Conservation (phyloP, 768 basidiomycete genomes). For the Phylloporus arenicola region DNA sequence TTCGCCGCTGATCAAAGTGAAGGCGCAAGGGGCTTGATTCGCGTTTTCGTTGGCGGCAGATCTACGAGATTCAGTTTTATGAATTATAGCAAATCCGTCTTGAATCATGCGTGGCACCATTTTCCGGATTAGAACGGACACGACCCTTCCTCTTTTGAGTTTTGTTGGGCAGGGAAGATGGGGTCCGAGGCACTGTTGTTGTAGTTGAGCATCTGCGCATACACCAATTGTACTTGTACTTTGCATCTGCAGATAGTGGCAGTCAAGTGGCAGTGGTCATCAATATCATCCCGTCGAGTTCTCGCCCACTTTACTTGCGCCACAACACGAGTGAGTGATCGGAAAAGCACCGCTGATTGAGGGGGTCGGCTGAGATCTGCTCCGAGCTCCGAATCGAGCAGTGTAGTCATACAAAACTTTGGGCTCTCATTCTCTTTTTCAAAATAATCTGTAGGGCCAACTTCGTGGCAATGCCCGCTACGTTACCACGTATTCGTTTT, state of each 20-base stretch:
- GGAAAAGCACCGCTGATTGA: background rate
- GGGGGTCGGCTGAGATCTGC: background rate
- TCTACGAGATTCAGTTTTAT: background rate
- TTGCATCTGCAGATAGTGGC: background rate
- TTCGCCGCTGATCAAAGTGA: conserved; percentile 44
- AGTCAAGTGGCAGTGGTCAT: background rate
- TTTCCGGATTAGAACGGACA: background rate
- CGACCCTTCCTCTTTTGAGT: background rate
- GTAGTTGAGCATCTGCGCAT: background rate
- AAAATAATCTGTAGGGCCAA: too few species aligned
- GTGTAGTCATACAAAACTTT: too few species aligned
- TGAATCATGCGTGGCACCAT: background rate
- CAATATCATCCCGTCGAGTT: background rate
- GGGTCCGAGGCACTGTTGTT: background rate
- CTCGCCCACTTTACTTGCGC: background rate
- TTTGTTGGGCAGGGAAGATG: background rate
- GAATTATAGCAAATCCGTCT: background rate
- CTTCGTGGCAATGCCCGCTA: too few species aligned
- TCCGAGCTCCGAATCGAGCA: background rate
- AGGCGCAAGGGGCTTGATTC: background rate
- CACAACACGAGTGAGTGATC: background rate
- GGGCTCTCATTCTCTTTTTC: too few species aligned
- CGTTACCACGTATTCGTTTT: too few species aligned
- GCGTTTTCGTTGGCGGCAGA: background rate
- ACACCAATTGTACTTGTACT: background rate